Conservation (phyloP, 2,329 filamentous ascomycete species). For the Aureobasidium uvarum region DNA sequence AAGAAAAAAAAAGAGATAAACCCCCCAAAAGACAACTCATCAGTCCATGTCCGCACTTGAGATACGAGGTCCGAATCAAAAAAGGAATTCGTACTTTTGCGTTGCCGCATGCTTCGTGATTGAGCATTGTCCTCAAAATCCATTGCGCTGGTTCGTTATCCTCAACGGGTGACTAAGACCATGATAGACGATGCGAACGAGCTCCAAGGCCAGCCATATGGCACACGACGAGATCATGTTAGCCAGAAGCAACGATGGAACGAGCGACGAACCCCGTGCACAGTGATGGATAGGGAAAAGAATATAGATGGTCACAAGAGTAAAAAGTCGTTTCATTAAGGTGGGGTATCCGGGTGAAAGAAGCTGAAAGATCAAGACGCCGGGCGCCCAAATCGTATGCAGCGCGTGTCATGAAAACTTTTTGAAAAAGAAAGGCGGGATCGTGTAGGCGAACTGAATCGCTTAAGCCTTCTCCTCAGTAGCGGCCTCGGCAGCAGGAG, state of each 20-base stretch:
- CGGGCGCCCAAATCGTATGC: conserved; percentile 24
- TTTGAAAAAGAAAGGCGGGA: conserved; percentile 17
- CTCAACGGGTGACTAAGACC: neutral
- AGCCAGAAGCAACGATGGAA: neutral
- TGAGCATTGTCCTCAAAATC: neutral
- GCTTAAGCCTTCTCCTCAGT: conserved; percentile 26
- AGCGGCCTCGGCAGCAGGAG: conserved; percentile 36
- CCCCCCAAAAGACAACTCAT: neutral
- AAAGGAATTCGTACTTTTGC: neutral
- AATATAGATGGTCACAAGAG: conserved; percentile 21
- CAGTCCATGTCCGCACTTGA: neutral
- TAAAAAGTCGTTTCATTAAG: conserved; percentile 27
- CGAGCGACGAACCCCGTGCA: neutral
- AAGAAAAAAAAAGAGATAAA: neutral
- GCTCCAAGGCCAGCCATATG: neutral
- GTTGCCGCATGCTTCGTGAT: neutral
- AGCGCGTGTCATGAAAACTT: conserved; percentile 27
- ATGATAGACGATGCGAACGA: neutral
- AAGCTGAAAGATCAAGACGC: conserved; percentile 26
- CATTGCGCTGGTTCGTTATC: neutral
- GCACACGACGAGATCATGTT: neutral
- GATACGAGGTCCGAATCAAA: neutral
- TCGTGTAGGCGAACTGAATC: conserved; percentile 7
- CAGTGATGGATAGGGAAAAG: neutral
- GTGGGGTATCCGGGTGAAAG: conserved; percentile 26